These are phyloP conservation scores for Penicillium parvum DNA, from an alignment of 495 filamentous ascomycete species.

Conservation along the genomic window DNA sequence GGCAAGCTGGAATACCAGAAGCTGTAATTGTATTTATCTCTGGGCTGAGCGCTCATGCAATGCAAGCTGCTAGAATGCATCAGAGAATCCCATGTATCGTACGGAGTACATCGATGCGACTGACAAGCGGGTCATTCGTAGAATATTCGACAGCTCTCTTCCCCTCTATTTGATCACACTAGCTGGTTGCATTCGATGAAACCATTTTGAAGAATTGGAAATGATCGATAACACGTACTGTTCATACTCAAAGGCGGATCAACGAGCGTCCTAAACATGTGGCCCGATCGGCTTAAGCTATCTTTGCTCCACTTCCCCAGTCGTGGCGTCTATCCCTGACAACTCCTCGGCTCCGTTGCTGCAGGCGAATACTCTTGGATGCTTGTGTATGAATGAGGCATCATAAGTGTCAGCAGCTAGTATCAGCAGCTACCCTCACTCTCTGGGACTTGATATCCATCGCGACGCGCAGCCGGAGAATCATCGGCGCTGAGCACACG, in stretches of 20 bases:
- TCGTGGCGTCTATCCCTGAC: background rate
- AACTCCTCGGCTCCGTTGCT: background rate
- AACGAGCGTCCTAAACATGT: background rate
- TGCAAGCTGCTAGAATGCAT: constrained; percentile 16
- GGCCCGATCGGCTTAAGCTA: background rate
- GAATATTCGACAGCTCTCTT: too few relatives aligned
- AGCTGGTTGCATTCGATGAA: too few relatives aligned
- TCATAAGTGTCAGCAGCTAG: too few relatives aligned
- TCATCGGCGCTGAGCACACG: constrained; percentile 12
- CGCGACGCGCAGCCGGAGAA: background rate
- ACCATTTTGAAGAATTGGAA: background rate
- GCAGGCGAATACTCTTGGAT: background rate
- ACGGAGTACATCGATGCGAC: background rate
- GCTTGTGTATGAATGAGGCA: too few relatives aligned
- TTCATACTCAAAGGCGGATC: too few relatives aligned
- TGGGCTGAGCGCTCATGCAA: constrained; percentile 4
- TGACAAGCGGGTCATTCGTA: background rate
- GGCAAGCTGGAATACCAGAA: constrained; percentile 98
- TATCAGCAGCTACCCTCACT: background rate
- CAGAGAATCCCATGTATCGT: constrained; percentile 16
- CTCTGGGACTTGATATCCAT: background rate
- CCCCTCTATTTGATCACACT: too few relatives aligned
- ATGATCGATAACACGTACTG: too few relatives aligned
- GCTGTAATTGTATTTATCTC: constrained; percentile 54
- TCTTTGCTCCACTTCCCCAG: constrained; percentile 6